A percentile compares a stretch with the other conserved stretches of the same genome.
These are phyloP conservation scores for Prunus salicina DNA, from an alignment of 306 rosid genomes.

Conservation along the genomic window DNA sequence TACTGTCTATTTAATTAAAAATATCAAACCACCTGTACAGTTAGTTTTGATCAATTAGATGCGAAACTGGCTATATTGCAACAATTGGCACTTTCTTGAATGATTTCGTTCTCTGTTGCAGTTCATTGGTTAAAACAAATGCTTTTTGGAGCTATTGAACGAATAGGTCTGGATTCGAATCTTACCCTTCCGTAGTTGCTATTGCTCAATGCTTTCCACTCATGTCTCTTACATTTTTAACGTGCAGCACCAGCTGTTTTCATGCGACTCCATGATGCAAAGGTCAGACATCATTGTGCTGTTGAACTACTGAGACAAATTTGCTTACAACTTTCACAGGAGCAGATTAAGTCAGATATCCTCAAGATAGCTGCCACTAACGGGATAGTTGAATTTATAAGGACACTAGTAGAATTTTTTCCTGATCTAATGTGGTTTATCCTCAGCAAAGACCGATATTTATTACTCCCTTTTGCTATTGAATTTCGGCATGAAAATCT, in stretches of 20 bases:
- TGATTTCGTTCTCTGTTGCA: not conserved
- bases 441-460: conserved; percentile 30
- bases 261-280: conserved; percentile 36
- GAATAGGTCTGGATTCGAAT: not conserved
- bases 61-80: not conserved
- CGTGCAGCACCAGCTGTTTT: conserved; percentile 43
- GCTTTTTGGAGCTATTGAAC: conserved; percentile 5
- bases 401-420: conserved; percentile 30
- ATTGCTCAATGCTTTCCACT: not conserved
- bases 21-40: not conserved
- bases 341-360: conserved; percentile 3
- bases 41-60: not conserved
- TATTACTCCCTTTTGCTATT: conserved; percentile 37
- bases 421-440: conserved; percentile 44
- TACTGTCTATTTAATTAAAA: not conserved
- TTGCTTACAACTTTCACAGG: conserved; percentile 26
- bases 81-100: not conserved
- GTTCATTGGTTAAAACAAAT: conserved; percentile 1
- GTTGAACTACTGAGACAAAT: conserved; percentile 33
- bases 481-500: conserved; percentile 41
- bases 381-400: conserved; percentile 49
- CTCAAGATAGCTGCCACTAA: conserved; percentile 26
- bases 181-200: not conserved
- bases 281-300: conserved; percentile 38
- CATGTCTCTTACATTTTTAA: not conserved